Conservation (phyloP, 441 rosid genomes). For the Erodium texanum region DNA sequence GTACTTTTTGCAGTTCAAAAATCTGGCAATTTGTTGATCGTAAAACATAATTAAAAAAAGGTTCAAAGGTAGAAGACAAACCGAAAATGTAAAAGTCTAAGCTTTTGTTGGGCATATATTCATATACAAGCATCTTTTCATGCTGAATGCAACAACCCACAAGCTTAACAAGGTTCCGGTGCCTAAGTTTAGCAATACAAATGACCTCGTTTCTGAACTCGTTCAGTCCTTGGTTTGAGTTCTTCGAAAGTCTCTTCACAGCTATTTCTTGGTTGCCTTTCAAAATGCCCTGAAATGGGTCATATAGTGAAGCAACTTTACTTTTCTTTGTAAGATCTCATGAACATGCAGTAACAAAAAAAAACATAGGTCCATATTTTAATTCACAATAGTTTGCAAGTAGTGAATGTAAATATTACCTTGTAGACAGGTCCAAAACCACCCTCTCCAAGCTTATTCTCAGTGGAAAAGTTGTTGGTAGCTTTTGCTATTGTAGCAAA, state of each 20-base stretch:
- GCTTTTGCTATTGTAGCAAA: conserved; percentile 16
- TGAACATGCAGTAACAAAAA: neutral
- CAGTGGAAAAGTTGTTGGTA: conserved; percentile 19
- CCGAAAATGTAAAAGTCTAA: conserved; percentile 32
- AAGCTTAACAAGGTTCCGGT: conserved; percentile 29
- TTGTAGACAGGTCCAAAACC: conserved; percentile 31
- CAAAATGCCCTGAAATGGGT: conserved; percentile 19
- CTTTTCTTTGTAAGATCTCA: neutral
- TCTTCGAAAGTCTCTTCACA: conserved; percentile 27
- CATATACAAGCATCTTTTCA: conserved; percentile 25
- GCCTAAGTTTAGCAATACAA: conserved; percentile 29
- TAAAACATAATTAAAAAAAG: neutral
- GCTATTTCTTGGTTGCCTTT: conserved; percentile 25
- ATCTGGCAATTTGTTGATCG: neutral
- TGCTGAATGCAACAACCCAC: conserved; percentile 26
- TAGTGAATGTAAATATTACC: conserved; percentile 13
- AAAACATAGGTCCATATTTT: no score
- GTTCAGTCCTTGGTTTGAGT: conserved; percentile 25
- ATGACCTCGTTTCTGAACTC: conserved; percentile 36
- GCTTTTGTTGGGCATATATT: no score
- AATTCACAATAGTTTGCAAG: neutral
- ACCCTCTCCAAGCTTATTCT: no score
- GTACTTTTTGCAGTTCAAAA: neutral
- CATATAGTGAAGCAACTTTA: neutral
- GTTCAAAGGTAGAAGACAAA: neutral